A percentile compares a stretch with the other conserved stretches of the same genome.
These are phyloP conservation scores for Heliamphora exappendiculata DNA, from an alignment of 148 eudicot genomes.

Conservation along the genomic window DNA sequence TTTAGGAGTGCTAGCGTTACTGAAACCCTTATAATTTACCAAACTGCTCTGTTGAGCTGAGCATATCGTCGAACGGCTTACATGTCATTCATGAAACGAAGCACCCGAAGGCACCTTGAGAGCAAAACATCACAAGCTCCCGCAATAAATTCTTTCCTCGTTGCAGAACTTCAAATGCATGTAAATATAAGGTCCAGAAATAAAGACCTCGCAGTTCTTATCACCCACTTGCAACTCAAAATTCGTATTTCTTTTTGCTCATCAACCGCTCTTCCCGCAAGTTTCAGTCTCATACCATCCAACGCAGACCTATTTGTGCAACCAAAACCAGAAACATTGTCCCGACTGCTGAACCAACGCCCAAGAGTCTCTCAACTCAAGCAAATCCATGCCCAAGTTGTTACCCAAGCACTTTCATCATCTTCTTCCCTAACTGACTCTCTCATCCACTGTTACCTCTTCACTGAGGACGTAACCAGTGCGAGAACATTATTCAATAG, in stretches of 20 bases:
- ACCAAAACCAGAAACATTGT: constrained; percentile 18
- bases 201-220: not conserved
- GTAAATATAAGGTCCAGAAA: constrained; percentile 3
- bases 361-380: constrained; percentile 36
- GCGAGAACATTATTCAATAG: constrained; percentile 38
- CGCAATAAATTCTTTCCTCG: not conserved
- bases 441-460: constrained; percentile 46
- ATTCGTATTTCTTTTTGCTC: constrained; percentile 9
- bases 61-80: too few relatives aligned
- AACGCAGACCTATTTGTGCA: not conserved
- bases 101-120: not conserved
- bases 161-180: constrained; percentile 15
- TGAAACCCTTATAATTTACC: too few relatives aligned
- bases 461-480: constrained; percentile 13
- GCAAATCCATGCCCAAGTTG: constrained; percentile 59
- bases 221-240: not conserved
- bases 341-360: constrained; percentile 39
- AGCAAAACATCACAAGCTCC: not conserved
- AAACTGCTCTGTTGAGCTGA: too few relatives aligned
- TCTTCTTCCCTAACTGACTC: constrained; percentile 30
- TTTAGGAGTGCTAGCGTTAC: too few relatives aligned
- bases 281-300: constrained; percentile 4
- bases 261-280: constrained; percentile 27
- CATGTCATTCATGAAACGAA: not conserved
- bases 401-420: constrained; percentile 24